Evolutionary conservation across 192 early-diverging fungal genomes (phyloP).

Genomic region (Backusella luteola): DNA sequence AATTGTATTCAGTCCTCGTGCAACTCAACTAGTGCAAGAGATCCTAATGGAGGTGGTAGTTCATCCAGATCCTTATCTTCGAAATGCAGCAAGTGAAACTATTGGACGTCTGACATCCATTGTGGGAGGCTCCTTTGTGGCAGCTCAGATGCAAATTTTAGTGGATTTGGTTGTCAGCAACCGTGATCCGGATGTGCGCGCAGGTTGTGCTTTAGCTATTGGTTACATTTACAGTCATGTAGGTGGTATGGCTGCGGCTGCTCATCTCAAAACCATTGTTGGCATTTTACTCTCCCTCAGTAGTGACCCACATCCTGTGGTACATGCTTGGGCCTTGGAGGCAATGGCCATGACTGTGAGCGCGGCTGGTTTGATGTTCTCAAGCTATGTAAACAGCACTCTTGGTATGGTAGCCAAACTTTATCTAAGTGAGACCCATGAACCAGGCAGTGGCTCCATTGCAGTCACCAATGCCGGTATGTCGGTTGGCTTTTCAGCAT

Average conservation of each 20-base stretch:
- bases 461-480: constrained; percentile 62
- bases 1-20: constrained; percentile 9
- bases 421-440: constrained; percentile 85
- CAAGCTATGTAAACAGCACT: constrained; percentile 84
- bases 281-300: constrained; percentile 89
- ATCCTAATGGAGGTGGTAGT: constrained; percentile 63
- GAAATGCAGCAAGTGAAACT: constrained; percentile 77
- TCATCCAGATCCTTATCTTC: constrained; percentile 66
- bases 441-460: constrained; percentile 62
- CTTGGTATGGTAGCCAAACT: constrained; percentile 86
- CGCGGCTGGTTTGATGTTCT: constrained; percentile 91
- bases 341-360: constrained; percentile 83
- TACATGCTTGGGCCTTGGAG: constrained; percentile 91
- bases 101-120: constrained; percentile 77
- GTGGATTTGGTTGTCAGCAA: constrained; percentile 88
- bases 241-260: constrained; percentile 83
- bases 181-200: constrained; percentile 91
- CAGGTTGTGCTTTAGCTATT: constrained; percentile 87
- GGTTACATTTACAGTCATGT: constrained; percentile 87
- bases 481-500: constrained; percentile 57
- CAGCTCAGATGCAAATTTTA: constrained; percentile 71
- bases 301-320: constrained; percentile 88
- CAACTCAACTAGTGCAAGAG: constrained; percentile 25
- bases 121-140: constrained; percentile 63
- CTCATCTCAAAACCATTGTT: constrained; percentile 84